Evolutionary conservation across 1,139 yeast species (phyloP).

Genomic region (Sugiyamaella sp.): DNA sequence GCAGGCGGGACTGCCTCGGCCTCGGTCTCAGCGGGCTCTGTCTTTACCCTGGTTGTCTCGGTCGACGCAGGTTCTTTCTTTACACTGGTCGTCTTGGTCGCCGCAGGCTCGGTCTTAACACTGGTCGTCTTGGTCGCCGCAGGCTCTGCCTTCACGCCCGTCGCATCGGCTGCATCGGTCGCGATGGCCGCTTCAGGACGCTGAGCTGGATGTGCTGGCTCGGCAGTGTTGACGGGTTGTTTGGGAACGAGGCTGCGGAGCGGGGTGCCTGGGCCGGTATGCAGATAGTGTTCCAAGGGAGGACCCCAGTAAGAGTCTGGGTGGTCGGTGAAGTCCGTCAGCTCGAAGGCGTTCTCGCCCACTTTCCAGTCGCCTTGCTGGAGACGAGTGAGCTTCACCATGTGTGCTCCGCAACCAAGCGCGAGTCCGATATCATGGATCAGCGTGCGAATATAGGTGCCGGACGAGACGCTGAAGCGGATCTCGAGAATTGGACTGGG

Average conservation of each 20-base stretch:
- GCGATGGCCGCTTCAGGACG: constrained; percentile 1
- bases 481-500: constrained; percentile 66
- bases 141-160: too few species aligned
- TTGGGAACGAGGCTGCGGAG: not conserved
- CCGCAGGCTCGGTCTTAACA: too few species aligned
- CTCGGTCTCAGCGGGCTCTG: too few species aligned
- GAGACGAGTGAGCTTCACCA: constrained; percentile 77
- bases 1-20: too few species aligned
- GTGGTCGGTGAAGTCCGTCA: constrained; percentile 63
- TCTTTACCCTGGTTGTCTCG: too few species aligned
- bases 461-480: constrained; percentile 83
- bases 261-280: constrained; percentile 33
- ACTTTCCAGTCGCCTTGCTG: constrained; percentile 85
- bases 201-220: too few species aligned
- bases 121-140: too few species aligned
- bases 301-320: constrained; percentile 65
- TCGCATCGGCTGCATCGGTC: too few species aligned
- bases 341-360: constrained; percentile 66
- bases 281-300: constrained; percentile 27
- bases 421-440: constrained; percentile 88
- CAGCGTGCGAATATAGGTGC: constrained; percentile 90
- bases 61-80: too few species aligned
- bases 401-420: constrained; percentile 78
- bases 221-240: too few species aligned
- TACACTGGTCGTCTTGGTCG: too few species aligned